Base-by-base conservation (phyloP, 768 basidiomycete species). In the Podaxis sp. region DNA sequence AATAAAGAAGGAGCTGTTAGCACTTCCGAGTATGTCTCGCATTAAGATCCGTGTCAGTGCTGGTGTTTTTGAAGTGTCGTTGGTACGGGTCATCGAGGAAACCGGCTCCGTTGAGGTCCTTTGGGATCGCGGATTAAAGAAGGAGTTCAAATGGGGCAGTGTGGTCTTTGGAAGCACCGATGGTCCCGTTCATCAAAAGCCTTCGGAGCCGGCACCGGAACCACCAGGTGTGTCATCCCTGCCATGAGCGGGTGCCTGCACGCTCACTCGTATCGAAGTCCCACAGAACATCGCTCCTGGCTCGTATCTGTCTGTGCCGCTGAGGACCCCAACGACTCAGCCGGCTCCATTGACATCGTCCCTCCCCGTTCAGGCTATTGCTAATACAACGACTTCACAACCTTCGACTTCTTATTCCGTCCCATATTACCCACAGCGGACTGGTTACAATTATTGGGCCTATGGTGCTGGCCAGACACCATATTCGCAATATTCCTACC, bases 21-120 rank as follows among this genome's bases (percentile, higher is more conserved):
- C 87, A 2, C 78, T 97, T 40, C 84, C 88, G 3, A 76, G 80
- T 0, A 89, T 91, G 78, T 78, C 87, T 17, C 84, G 88, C 12
- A 88, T 98, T 78, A 91, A 93, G 76, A 85, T 98, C 65, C 89
- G 91, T 49, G 87, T 91, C 52, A 89, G 85, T 67, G 83, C 90
- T 10, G 94, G 95, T 4, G 88, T 91, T 36, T 96, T 93, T 71
- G 93, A 96, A 71, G 93, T 95, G 4, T 88, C 87, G 4, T 79
- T 96, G 38, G 70, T 91, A 13, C 82, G 85, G 63, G 87, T 93
- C 17, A 76, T 89, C 38, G 87, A 89, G 65, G 89, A 88, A 66
- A 82, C 80, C 1, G 80, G 83, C 56, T 87, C 87, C 8, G 87
- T 96, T 0, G 88, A 90, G 70, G 93, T 96, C 3, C 72, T 91